These are phyloP conservation scores for Piromyces finnis DNA, from an alignment of 192 early-diverging fungal genomes.

Conservation along the genomic window DNA sequence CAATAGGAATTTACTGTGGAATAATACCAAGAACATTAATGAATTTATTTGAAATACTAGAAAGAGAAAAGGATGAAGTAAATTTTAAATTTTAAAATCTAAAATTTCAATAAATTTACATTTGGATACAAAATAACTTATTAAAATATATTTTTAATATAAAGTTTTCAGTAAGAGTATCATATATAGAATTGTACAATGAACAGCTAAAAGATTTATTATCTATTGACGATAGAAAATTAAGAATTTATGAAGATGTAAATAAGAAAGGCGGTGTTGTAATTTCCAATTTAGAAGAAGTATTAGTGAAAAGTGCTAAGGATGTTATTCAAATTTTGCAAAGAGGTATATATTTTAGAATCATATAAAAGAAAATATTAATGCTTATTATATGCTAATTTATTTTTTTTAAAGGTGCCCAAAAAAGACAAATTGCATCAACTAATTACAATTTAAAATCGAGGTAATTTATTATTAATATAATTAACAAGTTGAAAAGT, in stretches of 20 bases:
- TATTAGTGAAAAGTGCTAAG: slow-evolving; percentile 44
- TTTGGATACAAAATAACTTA: too few relatives aligned
- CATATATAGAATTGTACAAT: slow-evolving; percentile 82
- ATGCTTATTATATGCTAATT: too few relatives aligned
- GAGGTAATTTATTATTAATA: slow-evolving; percentile 26
- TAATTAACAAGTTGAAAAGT: too few relatives aligned
- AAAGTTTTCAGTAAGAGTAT: slow-evolving; percentile 50
- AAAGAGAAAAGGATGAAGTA: slow-evolving; percentile 39
- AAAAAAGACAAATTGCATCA: slow-evolving; percentile 56
- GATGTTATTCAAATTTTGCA: slow-evolving; percentile 61
- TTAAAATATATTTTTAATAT: background rate
- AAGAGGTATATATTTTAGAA: slow-evolving; percentile 1
- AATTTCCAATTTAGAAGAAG: slow-evolving; percentile 68
- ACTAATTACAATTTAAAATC: slow-evolving; percentile 84
- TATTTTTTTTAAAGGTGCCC: slow-evolving; percentile 18
- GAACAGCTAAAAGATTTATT: slow-evolving; percentile 86
- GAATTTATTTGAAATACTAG: slow-evolving; percentile 56
- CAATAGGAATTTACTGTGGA: slow-evolving; percentile 19
- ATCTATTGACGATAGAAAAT: slow-evolving; percentile 25
- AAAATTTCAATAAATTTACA: too few relatives aligned
- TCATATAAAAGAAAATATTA: too few relatives aligned
- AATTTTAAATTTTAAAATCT: background rate
- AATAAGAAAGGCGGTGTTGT: slow-evolving; percentile 51
- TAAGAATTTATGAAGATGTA: slow-evolving; percentile 55
- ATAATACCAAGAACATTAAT: slow-evolving; percentile 80